phyloP scores from a whole-genome alignment of 306 rosid genomes.

The Cercis canadensis region DNA sequence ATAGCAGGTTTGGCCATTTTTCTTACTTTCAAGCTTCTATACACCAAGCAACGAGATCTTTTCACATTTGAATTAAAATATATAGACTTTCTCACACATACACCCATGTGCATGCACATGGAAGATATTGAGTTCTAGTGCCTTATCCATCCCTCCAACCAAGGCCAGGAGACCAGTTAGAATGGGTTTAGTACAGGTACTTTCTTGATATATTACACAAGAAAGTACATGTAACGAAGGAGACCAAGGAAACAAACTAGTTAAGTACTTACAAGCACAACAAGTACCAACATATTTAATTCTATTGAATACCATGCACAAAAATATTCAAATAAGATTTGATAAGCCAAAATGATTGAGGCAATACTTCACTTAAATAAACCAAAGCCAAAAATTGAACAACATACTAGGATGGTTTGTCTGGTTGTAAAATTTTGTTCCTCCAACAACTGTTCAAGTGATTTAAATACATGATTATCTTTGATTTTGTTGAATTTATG shows the following conservation, averaged over 20 bases:
- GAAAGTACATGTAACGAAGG: background rate
- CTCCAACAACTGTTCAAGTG: constrained; percentile 66
- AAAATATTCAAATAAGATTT: constrained; percentile 23
- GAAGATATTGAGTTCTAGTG: background rate
- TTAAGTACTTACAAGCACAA: background rate
- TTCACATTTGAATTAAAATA: background rate
- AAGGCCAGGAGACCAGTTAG: background rate
- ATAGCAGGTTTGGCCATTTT: background rate
- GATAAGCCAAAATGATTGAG: constrained; percentile 3
- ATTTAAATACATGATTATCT: constrained; percentile 69
- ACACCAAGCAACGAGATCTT: background rate
- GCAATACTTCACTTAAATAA: constrained; percentile 22
- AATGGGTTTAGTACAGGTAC: background rate
- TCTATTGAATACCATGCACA: constrained; percentile 8
- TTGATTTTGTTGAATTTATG: constrained; percentile 69
- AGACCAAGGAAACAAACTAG: background rate
- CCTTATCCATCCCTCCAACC: background rate
- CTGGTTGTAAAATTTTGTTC: constrained; percentile 47
- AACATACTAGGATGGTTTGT: constrained; percentile 62
- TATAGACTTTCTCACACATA: background rate
- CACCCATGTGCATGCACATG: background rate
- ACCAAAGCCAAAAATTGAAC: constrained; percentile 21
- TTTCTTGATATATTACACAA: background rate
- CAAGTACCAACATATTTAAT: constrained; percentile 20
- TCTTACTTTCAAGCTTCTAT: background rate